These are phyloP conservation scores for Botrytis paeoniae DNA, from an alignment of 2,329 filamentous ascomycete genomes.

Conservation along the genomic window DNA sequence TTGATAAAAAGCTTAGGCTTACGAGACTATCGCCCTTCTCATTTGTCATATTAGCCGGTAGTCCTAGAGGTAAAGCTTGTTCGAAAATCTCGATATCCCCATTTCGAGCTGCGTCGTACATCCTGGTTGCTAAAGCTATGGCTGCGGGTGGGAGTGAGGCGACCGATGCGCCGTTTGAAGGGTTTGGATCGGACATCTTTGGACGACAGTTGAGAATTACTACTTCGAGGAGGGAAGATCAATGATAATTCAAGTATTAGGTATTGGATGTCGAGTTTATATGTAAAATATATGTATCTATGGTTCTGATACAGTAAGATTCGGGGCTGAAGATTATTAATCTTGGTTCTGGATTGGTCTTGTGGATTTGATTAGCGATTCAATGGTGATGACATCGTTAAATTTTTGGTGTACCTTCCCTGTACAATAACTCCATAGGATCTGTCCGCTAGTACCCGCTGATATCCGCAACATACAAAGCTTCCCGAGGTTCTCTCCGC, in stretches of 20 bases:
- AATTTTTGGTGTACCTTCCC: neutral
- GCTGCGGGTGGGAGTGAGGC: slow-evolving; percentile 56
- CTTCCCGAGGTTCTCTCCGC: neutral
- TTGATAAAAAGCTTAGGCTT: slow-evolving; percentile 29
- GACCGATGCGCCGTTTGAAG: neutral
- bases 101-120: slow-evolving; percentile 64
- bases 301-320: neutral
- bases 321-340: slow-evolving; percentile 6
- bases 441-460: neutral
- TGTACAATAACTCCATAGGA: neutral
- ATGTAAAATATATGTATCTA: neutral
- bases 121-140: slow-evolving; percentile 60
- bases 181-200: neutral
- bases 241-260: neutral
- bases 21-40: slow-evolving; percentile 70
- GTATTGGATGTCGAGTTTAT: neutral
- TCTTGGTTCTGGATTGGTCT: neutral
- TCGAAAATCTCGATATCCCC: slow-evolving; percentile 58
- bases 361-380: neutral
- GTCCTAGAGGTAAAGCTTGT: slow-evolving; percentile 61
- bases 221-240: neutral
- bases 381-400: neutral
- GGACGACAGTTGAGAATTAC: neutral
- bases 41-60: slow-evolving; percentile 69
- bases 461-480: neutral